These are phyloP conservation scores for Oryza nivara DNA, from an alignment of 176 grass and related monocot species.

Conservation along the genomic window DNA sequence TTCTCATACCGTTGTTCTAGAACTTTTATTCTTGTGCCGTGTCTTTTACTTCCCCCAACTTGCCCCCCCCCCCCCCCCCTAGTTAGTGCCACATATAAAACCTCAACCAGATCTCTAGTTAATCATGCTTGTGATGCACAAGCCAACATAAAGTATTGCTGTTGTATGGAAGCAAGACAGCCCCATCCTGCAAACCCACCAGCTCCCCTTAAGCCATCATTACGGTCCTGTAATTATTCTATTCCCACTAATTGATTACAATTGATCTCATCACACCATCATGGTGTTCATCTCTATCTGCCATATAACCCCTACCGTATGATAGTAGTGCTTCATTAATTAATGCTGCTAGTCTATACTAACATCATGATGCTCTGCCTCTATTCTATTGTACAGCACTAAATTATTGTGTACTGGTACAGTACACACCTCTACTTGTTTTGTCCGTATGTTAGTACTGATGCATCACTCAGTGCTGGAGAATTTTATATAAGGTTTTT, in stretches of 20 bases:
- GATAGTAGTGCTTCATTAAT: background rate
- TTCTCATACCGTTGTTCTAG: background rate
- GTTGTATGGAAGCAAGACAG: constrained; percentile 31
- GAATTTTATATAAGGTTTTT: too few relatives aligned
- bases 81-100: background rate
- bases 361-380: background rate
- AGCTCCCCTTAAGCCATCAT: constrained; percentile 27
- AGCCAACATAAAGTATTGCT: background rate
- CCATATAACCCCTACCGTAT: background rate
- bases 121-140: background rate
- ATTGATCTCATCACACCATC: background rate
- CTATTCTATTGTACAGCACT: background rate
- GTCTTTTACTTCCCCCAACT: background rate
- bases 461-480: background rate
- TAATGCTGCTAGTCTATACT: background rate
- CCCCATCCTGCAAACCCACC: constrained; percentile 5
- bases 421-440: background rate
- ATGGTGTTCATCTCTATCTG: background rate
- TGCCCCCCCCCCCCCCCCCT: background rate
- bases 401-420: background rate
- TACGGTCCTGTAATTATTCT: background rate
- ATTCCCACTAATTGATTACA: background rate
- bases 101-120: background rate
- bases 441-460: background rate
- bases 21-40: constrained; percentile 4